Evolutionary conservation across 164 flowering plant genomes (phyloP).

Genomic region (Tetrastigma voinierianum): DNA sequence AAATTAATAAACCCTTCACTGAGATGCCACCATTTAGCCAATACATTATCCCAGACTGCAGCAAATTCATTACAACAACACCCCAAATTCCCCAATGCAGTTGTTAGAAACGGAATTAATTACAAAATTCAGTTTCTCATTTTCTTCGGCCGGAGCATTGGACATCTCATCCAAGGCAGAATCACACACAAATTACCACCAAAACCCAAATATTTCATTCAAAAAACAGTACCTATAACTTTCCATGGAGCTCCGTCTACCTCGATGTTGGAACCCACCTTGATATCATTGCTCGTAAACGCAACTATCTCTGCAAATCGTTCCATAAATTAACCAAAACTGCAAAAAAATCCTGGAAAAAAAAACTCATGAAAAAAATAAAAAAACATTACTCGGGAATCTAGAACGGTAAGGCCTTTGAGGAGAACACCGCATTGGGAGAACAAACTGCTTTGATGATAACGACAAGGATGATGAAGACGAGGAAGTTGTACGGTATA

Average conservation of each 20-base stretch:
- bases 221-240: slow-evolving; percentile 53
- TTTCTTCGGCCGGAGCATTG: too few relatives aligned
- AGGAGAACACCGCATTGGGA: slow-evolving; percentile 21
- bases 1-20: too few relatives aligned
- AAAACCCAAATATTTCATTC: neutral
- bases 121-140: too few relatives aligned
- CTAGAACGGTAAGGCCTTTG: slow-evolving; percentile 20
- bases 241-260: slow-evolving; percentile 92
- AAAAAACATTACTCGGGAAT: slow-evolving; percentile 35
- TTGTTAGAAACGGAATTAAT: too few relatives aligned
- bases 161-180: neutral
- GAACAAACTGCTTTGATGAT: slow-evolving; percentile 23
- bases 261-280: slow-evolving; percentile 74
- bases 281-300: slow-evolving; percentile 78
- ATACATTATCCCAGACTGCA: too few relatives aligned
- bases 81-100: too few relatives aligned
- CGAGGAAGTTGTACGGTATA: slow-evolving; percentile 20
- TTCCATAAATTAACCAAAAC: neutral
- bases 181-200: neutral
- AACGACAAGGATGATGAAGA: slow-evolving; percentile 17
- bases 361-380: neutral
- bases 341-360: neutral
- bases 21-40: too few relatives aligned
- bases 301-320: slow-evolving; percentile 57
- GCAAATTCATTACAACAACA: too few relatives aligned